Percentiles rank a stretch among this genome's conserved stretches.
These are phyloP conservation scores for Odontarrhena argentea DNA, from an alignment of 345 rosid genomes.

Conservation along the genomic window DNA sequence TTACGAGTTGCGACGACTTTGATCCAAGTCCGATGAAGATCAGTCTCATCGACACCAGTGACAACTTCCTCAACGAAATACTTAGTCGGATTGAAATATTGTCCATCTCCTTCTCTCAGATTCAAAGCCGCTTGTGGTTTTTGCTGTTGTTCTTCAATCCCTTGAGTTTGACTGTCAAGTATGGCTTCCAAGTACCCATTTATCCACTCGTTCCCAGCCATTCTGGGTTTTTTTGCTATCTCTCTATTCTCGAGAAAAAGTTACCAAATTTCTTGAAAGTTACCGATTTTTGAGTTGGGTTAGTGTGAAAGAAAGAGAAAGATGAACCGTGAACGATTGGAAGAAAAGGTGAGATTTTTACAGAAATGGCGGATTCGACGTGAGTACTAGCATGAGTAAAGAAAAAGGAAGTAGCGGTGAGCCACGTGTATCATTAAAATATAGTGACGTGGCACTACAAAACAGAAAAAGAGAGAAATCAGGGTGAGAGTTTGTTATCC, in stretches of 20 bases:
- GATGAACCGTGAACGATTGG: slow-evolving; percentile 3
- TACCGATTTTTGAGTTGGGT: not conserved
- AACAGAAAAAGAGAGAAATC: slow-evolving; percentile 12
- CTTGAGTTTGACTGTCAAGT: slow-evolving; percentile 68
- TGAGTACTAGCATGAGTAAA: slow-evolving; percentile 28
- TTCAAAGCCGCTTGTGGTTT: slow-evolving; percentile 41
- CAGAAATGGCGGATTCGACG: slow-evolving; percentile 35
- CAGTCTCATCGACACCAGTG: slow-evolving; percentile 87
- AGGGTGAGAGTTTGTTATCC: slow-evolving; percentile 30
- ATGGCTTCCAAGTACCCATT: slow-evolving; percentile 96
- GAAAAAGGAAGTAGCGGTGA: slow-evolving; percentile 9
- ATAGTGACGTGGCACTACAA: slow-evolving; percentile 21
- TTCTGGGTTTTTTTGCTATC: slow-evolving; percentile 12
- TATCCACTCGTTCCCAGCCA: slow-evolving; percentile 98
- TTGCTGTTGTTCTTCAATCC: slow-evolving; percentile 60
- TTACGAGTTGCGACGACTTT: slow-evolving; percentile 96
- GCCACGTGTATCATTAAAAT: slow-evolving; percentile 23
- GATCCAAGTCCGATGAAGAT: slow-evolving; percentile 87
- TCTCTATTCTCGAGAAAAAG: not conserved
- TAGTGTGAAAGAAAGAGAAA: slow-evolving; percentile 13
- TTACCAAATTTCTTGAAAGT: too few relatives aligned
- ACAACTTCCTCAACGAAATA: slow-evolving; percentile 97
- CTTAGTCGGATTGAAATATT: slow-evolving; percentile 79
- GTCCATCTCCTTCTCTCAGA: slow-evolving; percentile 57
- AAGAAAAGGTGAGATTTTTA: not conserved